Evolutionary conservation across 73 alveolate species (phyloP).

Genomic region (Paramecium octaurelia): DNA sequence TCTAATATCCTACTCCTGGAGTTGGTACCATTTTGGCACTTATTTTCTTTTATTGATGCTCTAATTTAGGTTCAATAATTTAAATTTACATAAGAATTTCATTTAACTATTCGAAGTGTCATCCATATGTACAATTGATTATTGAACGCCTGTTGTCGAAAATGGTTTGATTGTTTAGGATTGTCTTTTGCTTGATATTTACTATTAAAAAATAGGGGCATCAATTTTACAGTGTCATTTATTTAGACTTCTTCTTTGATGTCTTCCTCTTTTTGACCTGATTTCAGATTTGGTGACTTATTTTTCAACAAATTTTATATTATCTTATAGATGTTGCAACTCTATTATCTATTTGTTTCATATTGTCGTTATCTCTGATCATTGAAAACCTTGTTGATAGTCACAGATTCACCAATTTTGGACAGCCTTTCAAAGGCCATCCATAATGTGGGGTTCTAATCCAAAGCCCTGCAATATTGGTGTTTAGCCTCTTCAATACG

Average conservation of each 20-base stretch:
- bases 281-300: not conserved
- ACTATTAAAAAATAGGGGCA: not conserved
- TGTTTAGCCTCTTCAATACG: constrained; percentile 85
- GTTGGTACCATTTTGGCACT: constrained; percentile 12
- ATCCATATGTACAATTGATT: not conserved
- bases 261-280: constrained; percentile 35
- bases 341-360: not conserved
- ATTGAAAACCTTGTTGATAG: constrained; percentile 11
- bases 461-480: constrained; percentile 79
- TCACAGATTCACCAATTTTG: constrained; percentile 61
- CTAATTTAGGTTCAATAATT: not conserved
- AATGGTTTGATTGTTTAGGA: constrained; percentile 9
- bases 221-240: not conserved
- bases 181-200: not conserved
- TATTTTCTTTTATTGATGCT: not conserved
- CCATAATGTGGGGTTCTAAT: constrained; percentile 94
- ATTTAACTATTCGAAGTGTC: not conserved
- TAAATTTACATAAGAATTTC: not conserved
- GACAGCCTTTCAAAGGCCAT: constrained; percentile 91
- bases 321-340: not conserved
- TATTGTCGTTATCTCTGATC: constrained; percentile 14
- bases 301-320: not conserved
- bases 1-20: not conserved
- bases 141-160: not conserved
- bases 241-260: not conserved